Percentiles rank a stretch among this genome's conserved stretches.
Evolutionary conservation across 805 yeast species (phyloP).

Genomic region (Jamesozyma piceae): DNA sequence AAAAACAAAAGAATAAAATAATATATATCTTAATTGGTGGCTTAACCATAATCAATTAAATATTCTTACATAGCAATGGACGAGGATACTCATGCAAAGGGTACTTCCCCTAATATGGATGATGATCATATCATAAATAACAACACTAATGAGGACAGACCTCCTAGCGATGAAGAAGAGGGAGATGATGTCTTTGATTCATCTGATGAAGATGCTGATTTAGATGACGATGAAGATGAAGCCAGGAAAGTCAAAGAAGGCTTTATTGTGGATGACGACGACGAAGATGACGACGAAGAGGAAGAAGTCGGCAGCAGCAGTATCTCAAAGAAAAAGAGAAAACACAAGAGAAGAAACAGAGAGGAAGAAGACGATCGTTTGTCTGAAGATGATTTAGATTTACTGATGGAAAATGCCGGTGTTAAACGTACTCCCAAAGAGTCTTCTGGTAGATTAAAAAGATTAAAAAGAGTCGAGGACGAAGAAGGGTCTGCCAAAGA

Average conservation of each 20-base stretch:
- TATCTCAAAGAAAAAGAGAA: conserved; percentile 28
- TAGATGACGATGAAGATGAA: conserved; percentile 85
- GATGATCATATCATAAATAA: conserved; percentile 17
- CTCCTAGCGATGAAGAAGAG: conserved; percentile 35
- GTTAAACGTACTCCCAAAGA: conserved; percentile 39
- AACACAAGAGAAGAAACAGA: conserved; percentile 32
- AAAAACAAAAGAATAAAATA: background rate
- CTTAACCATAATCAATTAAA: background rate
- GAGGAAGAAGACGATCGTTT: conserved; percentile 53
- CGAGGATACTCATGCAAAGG: conserved; percentile 1
- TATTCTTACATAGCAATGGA: conserved; percentile 1
- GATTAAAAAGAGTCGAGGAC: conserved; percentile 67
- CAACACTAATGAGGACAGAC: conserved; percentile 32
- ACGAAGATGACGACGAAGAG: conserved; percentile 47
- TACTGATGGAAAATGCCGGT: conserved; percentile 85
- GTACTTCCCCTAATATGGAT: conserved; percentile 10
- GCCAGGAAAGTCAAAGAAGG: conserved; percentile 77
- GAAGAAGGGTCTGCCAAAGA: conserved; percentile 32
- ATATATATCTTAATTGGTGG: background rate
- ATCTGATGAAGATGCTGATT: conserved; percentile 82
- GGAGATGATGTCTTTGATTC: conserved; percentile 54
- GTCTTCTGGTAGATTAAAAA: conserved; percentile 48
- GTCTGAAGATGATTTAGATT: conserved; percentile 92
- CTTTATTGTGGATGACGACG: conserved; percentile 88
- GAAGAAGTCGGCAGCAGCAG: conserved; percentile 28